These are phyloP conservation scores for Phytophthora agathidicida DNA, from an alignment of 352 stramenopile species.

Conservation along the genomic window DNA sequence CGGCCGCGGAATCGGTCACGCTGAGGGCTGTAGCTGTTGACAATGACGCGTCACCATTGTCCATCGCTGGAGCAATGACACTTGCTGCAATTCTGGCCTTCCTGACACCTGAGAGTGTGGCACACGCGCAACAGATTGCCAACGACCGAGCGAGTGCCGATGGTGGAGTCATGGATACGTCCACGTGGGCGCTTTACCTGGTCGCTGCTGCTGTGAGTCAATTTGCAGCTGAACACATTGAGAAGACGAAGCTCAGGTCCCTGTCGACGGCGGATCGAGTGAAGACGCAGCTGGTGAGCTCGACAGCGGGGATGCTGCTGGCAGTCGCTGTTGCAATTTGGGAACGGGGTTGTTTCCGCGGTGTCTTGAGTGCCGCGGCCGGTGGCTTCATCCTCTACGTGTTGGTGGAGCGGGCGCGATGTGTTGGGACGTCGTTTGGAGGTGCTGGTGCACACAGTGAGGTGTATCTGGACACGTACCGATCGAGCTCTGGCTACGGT, in stretches of 20 bases:
- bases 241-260: constrained; percentile 14
- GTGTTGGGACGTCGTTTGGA: not conserved
- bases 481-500: constrained; percentile 7
- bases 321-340: constrained; percentile 44
- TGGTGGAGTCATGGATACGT: constrained; percentile 23
- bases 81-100: constrained; percentile 43
- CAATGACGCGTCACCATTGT: constrained; percentile 38
- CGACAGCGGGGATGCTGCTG: constrained; percentile 42
- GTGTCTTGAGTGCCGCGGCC: constrained; percentile 38
- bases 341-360: constrained; percentile 63
- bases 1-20: constrained; percentile 10
- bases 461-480: constrained; percentile 54
- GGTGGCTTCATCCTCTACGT: constrained; percentile 61
- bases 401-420: constrained; percentile 40
- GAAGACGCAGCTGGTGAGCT: constrained; percentile 46
- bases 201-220: constrained; percentile 15
- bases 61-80: constrained; percentile 34
- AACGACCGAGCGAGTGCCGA: constrained; percentile 33
- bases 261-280: constrained; percentile 32
- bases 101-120: constrained; percentile 31
- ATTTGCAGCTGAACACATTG: constrained; percentile 19
- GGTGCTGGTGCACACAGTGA: constrained; percentile 16
- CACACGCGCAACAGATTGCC: constrained; percentile 34
- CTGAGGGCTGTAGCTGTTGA: constrained; percentile 26
- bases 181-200: constrained; percentile 30